Evolutionary conservation across 2,329 filamentous ascomycete species (phyloP).

Genomic region (Fusarium mexicanum): DNA sequence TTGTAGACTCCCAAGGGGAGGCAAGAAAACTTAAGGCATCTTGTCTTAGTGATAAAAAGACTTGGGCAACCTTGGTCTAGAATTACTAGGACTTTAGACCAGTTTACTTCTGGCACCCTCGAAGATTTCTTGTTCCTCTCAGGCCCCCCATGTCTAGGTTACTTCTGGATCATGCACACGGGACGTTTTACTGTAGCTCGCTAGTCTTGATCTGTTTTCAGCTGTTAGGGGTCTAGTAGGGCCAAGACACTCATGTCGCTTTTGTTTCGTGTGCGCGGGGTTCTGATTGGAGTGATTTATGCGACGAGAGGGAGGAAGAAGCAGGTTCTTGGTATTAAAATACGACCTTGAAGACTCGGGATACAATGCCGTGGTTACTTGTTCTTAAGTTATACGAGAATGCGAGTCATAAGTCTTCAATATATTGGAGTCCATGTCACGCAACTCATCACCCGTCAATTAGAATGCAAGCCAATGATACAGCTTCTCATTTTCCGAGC

Average conservation of each 20-base stretch:
- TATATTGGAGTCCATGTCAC: too few relatives aligned
- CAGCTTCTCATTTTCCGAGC: not conserved
- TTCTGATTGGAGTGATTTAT: not conserved
- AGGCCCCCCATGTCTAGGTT: not conserved
- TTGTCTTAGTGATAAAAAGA: not conserved
- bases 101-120: rapidly evolving
- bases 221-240: not conserved
- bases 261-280: not conserved
- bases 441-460: not conserved
- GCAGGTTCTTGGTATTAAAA: not conserved
- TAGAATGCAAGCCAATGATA: not conserved
- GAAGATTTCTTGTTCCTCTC: not conserved
- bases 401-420: rapidly evolving
- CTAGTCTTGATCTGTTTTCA: not conserved
- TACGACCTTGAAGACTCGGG: not conserved
- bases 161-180: not conserved
- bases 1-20: rapidly evolving
- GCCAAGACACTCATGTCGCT: not conserved
- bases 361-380: not conserved
- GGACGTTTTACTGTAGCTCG: not conserved
- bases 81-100: rapidly evolving
- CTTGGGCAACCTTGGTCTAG: rapidly evolving
- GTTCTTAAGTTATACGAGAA: not conserved
- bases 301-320: not conserved
- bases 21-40: not conserved